Base-by-base conservation (phyloP, 495 filamentous ascomycete species). In the Penicillium salamii region DNA sequence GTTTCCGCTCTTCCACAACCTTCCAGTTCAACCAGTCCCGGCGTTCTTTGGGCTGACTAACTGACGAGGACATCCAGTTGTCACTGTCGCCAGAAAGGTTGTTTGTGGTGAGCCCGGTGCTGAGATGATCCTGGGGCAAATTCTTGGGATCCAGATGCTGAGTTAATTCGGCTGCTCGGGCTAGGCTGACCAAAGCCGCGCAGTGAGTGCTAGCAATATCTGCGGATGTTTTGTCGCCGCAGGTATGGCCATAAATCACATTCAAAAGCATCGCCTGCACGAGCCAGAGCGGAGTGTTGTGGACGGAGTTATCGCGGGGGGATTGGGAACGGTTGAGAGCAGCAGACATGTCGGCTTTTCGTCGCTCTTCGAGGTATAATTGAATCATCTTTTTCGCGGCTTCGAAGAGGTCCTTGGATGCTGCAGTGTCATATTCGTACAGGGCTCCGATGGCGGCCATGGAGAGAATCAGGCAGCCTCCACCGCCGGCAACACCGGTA, bases 201-300 rank as follows among this genome's bases (percentile, higher is more conserved):
- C 90, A 95, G 55, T 97, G 93, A 1, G 85, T 96, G 52, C 84
- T 89, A 3, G 93, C 93, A 55, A 95, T 95, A 63, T 96, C 90
- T 28, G 89, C 89, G 12, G 89, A 86, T 28, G 78, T 82, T 69
- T 92, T 93, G 61, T 98, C 92, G 20, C 89, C 95, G 63, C 89
- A 96, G 54, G 95, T 91, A 57, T 97, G 89, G 8, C 95, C 95
- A 57, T 96, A 98, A 9, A 97, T 87, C 28, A 97, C 88, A 68
- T 96, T 97, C 33, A 98, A 77, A 23, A 98, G 78, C 93, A 98
- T 97, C 1, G 93, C 91, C 61, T 98, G 93, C n/a, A 98, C 90
- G 21, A 98, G 78, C 93, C 93, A 97, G 41, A 97, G 76, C 2
- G 93, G 93, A 11, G 90, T 96, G 31, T 83, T 82, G 55, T 93